phyloP scores from a whole-genome alignment of 768 basidiomycete species.

The Lenzites betulinus region DNA sequence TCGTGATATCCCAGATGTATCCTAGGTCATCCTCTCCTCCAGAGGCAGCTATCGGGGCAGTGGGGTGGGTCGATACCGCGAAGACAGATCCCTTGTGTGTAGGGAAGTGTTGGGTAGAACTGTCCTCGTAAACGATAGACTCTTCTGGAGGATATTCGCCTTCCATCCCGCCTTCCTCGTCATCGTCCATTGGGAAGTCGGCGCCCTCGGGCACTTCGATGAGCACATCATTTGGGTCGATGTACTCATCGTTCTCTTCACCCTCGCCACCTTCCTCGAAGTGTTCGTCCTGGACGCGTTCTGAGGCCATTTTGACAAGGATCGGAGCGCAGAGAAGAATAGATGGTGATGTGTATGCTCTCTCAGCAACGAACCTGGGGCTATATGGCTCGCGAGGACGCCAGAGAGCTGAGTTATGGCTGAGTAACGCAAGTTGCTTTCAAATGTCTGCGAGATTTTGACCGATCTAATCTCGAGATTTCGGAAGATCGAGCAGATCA shows the following conservation, averaged over 20 bases:
- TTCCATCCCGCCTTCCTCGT: slow-evolving; percentile 38
- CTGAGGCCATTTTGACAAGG: slow-evolving; percentile 28
- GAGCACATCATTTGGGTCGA: slow-evolving; percentile 65
- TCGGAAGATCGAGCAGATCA: not conserved
- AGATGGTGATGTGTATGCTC: not conserved
- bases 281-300: slow-evolving; percentile 42
- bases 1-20: slow-evolving; percentile 88
- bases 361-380: not conserved
- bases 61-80: slow-evolving; percentile 80
- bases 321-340: not conserved
- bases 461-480: slow-evolving; percentile 9
- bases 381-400: not conserved
- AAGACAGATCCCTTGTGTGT: slow-evolving; percentile 82
- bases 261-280: slow-evolving; percentile 47
- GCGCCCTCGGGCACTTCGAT: slow-evolving; percentile 66
- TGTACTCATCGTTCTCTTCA: slow-evolving; percentile 60
- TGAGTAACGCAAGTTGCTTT: slow-evolving; percentile 4
- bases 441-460: slow-evolving; percentile 3
- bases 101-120: slow-evolving; percentile 69
- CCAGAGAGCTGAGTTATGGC: slow-evolving; percentile 11
- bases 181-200: slow-evolving; percentile 73
- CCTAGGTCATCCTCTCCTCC: slow-evolving; percentile 96
- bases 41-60: slow-evolving; percentile 78
- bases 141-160: slow-evolving; percentile 31
- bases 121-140: slow-evolving; percentile 48